Base-by-base conservation (phyloP, 2,329 filamentous ascomycete species). In the Diaporthe caulivora region DNA sequence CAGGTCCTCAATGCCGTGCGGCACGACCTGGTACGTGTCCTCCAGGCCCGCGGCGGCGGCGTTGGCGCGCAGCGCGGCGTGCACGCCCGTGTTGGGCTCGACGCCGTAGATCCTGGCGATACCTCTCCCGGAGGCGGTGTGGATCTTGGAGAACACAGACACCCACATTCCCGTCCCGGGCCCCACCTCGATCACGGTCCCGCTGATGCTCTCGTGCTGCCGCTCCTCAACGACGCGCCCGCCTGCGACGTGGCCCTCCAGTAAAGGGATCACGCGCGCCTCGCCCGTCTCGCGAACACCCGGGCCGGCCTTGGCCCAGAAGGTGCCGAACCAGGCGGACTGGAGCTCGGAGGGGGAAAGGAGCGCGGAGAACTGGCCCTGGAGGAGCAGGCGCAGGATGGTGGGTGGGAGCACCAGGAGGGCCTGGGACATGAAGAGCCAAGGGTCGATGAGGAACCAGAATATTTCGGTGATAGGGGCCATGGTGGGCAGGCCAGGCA, bases 151-250 rank as follows among this genome's bases (percentile, higher is more conserved):
- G 54, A 91, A 90, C 24, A 91, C 80, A 47, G 87, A 84, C 5
- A 90, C 86, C 90, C 90, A 92, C 80, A 90, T 84, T 3, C 91
- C 91, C 1, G 82, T 85, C 3, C 89, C 92, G 1, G 91, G 87
- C 3, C 91, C 91, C 70, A 93, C 85, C 81, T 93, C 92, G 55
- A 92, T 80, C 7, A 91, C 87, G 2, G 87, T 83, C 3, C 91
- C 90, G 84, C 72, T 81, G 78, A 71, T 80, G 78, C 26, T 79
- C 80, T 51, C 77, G 78, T 70, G 29, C 51, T 34, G 26, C n/a
- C 47, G 47, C 26, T 72, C 51, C 26, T 74, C 34, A 1, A 72
- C 49, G 40, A 74, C 58, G 26, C 60, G 60, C 8, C 87, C 88
- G 18, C 77, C 76, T 15, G 72, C 72, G 6, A 86, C 82, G 40